phyloP scores from a whole-genome alignment of 148 eudicot genomes.

The Nyssa sinensis region DNA sequence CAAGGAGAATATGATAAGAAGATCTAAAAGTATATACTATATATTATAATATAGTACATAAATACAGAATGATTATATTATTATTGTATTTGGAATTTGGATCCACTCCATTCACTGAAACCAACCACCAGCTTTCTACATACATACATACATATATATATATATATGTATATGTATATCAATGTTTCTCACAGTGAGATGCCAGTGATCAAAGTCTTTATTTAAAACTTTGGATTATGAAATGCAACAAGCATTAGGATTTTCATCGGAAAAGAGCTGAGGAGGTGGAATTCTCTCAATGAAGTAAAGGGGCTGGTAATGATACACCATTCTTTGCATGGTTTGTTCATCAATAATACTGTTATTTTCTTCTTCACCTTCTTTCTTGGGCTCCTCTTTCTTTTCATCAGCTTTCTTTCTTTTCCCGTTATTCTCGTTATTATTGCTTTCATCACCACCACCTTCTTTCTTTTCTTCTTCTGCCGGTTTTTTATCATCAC shows the following conservation, averaged over 20 bases:
- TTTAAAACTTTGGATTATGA: conserved; percentile 22
- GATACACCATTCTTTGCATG: conserved; percentile 61
- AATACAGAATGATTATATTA: background rate
- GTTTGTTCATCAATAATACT: conserved; percentile 38
- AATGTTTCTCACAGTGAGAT: background rate
- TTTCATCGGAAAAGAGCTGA: conserved; percentile 91
- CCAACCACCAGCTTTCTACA: background rate
- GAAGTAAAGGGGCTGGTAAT: conserved; percentile 58
- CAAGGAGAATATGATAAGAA: no score
- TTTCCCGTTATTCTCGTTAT: conserved; percentile 14
- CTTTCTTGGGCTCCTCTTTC: conserved; percentile 13
- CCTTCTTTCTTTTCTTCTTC: conserved; percentile 28
- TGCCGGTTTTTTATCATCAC: conserved; percentile 36
- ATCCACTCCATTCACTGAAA: background rate
- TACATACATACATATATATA: background rate
- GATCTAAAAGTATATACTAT: background rate
- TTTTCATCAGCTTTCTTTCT: conserved; percentile 21
- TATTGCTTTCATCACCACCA: conserved; percentile 19
- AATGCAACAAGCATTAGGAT: conserved; percentile 90
- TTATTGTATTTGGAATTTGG: background rate
- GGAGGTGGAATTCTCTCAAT: conserved; percentile 92
- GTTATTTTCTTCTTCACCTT: conserved; percentile 13
- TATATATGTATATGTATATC: background rate
- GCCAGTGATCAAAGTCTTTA: background rate
- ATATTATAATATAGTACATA: background rate